phyloP scores from a whole-genome alignment of 768 basidiomycete genomes.

The Lactarius indigo region DNA sequence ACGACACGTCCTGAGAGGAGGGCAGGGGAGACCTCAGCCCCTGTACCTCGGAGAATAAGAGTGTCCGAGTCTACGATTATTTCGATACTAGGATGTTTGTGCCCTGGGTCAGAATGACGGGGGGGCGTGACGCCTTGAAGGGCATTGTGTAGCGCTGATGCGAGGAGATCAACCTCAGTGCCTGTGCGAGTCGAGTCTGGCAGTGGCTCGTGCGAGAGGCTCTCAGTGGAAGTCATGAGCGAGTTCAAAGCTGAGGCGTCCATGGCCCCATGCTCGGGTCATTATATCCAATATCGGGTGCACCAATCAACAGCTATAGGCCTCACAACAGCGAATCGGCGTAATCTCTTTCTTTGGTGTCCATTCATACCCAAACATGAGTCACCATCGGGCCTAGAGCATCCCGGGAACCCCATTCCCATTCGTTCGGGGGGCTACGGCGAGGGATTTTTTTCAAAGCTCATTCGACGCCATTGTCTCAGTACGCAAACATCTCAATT shows the following conservation, averaged over 20 bases:
- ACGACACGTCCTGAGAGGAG: slow-evolving; percentile 78
- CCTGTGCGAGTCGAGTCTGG: not conserved
- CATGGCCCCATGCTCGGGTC: not conserved
- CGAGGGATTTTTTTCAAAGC: not conserved
- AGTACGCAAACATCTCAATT: not conserved
- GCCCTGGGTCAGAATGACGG: not conserved
- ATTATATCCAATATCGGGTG: no score
- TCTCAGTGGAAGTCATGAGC: not conserved
- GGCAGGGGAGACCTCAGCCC: slow-evolving; percentile 79
- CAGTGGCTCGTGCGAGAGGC: not conserved
- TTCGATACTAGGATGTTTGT: slow-evolving; percentile 57
- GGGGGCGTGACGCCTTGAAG: slow-evolving; percentile 5
- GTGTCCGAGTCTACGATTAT: slow-evolving; percentile 70
- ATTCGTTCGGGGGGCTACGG: not conserved
- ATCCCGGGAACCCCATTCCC: not conserved
- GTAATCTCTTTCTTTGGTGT: not conserved
- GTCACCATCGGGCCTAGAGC: not conserved
- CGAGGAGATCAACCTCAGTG: slow-evolving; percentile 18
- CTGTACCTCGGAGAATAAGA: slow-evolving; percentile 72
- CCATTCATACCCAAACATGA: not conserved
- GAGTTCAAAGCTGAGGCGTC: not conserved
- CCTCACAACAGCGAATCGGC: not conserved
- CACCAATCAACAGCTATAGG: no score
- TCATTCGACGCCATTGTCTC: not conserved
- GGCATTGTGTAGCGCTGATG: slow-evolving; percentile 18